Conservation (phyloP, 2,329 filamentous ascomycete genomes). For the Gliomastix tumulicola region DNA sequence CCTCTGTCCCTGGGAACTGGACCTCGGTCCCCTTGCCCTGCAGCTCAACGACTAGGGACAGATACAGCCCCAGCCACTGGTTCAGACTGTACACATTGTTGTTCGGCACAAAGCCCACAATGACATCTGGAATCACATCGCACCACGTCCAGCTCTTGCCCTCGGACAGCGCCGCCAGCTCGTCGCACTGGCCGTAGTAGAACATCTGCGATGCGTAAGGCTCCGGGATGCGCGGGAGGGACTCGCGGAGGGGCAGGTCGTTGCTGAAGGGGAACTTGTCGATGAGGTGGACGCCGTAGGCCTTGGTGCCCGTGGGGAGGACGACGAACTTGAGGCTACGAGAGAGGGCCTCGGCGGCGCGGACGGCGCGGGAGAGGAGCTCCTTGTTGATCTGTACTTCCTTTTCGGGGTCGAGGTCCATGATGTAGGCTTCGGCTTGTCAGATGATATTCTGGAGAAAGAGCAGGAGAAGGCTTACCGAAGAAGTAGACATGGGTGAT, state of each 20-base stretch:
- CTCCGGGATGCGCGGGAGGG: constrained; percentile 28
- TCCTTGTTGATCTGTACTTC: constrained; percentile 25
- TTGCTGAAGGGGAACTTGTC: constrained; percentile 17
- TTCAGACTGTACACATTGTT: constrained; percentile 33
- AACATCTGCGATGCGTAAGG: constrained; percentile 34
- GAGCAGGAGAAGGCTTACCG: constrained; percentile 12
- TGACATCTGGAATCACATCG: constrained; percentile 34
- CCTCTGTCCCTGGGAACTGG: constrained; percentile 24
- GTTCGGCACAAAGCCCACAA: constrained; percentile 34
- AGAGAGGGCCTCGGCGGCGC: constrained; percentile 25
- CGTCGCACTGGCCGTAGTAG: constrained; percentile 37
- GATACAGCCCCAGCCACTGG: constrained; percentile 27
- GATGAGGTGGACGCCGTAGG: constrained; percentile 22
- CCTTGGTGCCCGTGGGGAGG: constrained; percentile 32
- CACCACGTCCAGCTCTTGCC: constrained; percentile 34
- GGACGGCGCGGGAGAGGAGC: constrained; percentile 27
- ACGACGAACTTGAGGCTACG: constrained; percentile 28
- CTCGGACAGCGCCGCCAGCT: constrained; percentile 21
- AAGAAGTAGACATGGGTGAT: constrained; percentile 36
- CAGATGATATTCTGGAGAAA: neutral
- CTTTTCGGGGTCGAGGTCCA: constrained; percentile 21
- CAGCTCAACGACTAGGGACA: constrained; percentile 24
- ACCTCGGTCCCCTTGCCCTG: constrained; percentile 24
- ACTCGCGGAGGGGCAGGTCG: constrained; percentile 27
- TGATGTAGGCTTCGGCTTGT: constrained; percentile 19